A percentile compares a stretch with the other conserved stretches of the same genome.
phyloP scores from a whole-genome alignment of 1,139 yeast genomes.

The Kodamaea anthophila region DNA sequence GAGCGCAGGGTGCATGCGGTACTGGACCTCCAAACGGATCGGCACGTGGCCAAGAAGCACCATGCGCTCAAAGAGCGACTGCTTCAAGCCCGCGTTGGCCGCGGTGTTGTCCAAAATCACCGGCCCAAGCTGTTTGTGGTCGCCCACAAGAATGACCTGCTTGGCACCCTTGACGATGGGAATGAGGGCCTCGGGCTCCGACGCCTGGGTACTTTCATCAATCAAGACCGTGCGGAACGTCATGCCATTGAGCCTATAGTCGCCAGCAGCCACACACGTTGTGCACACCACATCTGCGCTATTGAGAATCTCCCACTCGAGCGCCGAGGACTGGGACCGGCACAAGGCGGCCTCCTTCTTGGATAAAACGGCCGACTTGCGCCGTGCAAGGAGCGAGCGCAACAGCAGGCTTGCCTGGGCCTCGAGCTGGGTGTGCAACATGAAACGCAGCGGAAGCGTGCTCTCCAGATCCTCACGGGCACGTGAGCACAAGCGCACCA shows the following conservation, averaged over 20 bases:
- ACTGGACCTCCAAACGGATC: conserved; percentile 82
- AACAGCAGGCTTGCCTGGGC: conserved; percentile 48
- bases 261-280: conserved; percentile 93
- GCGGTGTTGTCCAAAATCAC: conserved; percentile 77
- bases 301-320: conserved; percentile 47
- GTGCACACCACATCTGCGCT: conserved; percentile 80
- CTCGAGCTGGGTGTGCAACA: conserved; percentile 47
- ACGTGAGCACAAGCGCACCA: conserved; percentile 70
- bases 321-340: conserved; percentile 32
- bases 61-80: conserved; percentile 80
- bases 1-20: conserved; percentile 88
- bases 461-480: conserved; percentile 77
- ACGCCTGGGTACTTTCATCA: conserved; percentile 91
- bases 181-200: conserved; percentile 86
- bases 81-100: conserved; percentile 78
- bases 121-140: conserved; percentile 93
- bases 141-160: conserved; percentile 88
- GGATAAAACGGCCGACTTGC: conserved; percentile 61
- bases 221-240: conserved; percentile 74
- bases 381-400: conserved; percentile 51
- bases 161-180: conserved; percentile 87
- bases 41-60: conserved; percentile 84
- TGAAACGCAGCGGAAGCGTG: conserved; percentile 41
- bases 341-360: conserved; percentile 44
- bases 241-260: conserved; percentile 46